Evolutionary conservation across 2,329 filamentous ascomycete species (phyloP).

Genomic region (Pezicula carpinea): DNA sequence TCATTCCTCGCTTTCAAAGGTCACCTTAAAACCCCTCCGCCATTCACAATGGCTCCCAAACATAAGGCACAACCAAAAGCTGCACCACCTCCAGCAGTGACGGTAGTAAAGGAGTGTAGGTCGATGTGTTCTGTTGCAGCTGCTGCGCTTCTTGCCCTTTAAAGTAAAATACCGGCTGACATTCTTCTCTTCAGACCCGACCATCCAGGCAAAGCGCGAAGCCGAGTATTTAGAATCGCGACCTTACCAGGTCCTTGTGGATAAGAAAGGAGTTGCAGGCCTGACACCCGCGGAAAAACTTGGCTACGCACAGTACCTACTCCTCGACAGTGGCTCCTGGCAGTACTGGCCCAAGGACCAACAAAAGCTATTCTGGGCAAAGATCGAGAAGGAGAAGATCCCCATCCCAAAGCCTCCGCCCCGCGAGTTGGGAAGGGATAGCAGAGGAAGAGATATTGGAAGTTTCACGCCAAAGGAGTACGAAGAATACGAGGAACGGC

Average conservation of each 20-base stretch:
- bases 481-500: conserved; percentile 12
- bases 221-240: conserved; percentile 21
- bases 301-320: conserved; percentile 16
- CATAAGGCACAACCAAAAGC: conserved; percentile 17
- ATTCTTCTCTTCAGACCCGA: conserved; percentile 13
- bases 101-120: conserved; percentile 17
- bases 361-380: conserved; percentile 25
- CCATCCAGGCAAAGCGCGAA: conserved; percentile 21
- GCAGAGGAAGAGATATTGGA: conserved; percentile 16
- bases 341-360: conserved; percentile 15
- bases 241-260: conserved; percentile 17
- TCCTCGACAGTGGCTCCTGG: conserved; percentile 23
- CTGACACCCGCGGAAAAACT: conserved; percentile 20
- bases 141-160: background rate
- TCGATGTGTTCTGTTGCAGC: background rate
- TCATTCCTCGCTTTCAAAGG: conserved; percentile 12
- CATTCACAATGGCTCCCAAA: conserved; percentile 23
- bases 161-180: background rate
- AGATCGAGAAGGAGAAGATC: conserved; percentile 19
- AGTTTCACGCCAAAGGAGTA: conserved; percentile 20
- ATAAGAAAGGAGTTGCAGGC: conserved; percentile 16
- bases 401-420: conserved; percentile 21
- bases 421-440: conserved; percentile 18
- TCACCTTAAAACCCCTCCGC: conserved; percentile 15
- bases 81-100: conserved; percentile 7